phyloP scores from a whole-genome alignment of 2,329 filamentous ascomycete species.

The Plenodomus biglobosus region DNA sequence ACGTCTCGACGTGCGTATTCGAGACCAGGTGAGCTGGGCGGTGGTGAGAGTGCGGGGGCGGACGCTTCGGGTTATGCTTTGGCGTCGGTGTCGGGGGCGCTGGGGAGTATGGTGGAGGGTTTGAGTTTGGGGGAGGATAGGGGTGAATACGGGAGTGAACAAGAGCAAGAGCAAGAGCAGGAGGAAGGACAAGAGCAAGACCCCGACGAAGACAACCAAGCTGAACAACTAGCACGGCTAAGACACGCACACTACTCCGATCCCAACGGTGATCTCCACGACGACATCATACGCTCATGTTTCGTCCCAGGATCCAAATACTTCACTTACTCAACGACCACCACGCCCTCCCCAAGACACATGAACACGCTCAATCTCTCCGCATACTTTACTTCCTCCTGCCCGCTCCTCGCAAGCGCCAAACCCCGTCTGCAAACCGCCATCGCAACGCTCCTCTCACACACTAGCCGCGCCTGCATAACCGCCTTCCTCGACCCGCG shows the following conservation, averaged over 20 bases:
- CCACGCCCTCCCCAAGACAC: not conserved
- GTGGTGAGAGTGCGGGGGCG: too few species aligned
- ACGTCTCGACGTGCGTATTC: too few species aligned
- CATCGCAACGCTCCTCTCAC: constrained; percentile 17
- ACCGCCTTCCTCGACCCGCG: constrained; percentile 13
- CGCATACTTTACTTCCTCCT: constrained; percentile 1
- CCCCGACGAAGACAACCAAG: constrained; percentile 3
- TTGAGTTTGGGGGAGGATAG: too few species aligned
- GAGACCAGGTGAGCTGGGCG: too few species aligned
- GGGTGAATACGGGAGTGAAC: too few species aligned
- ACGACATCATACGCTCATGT: constrained; percentile 4
- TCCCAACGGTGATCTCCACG: constrained; percentile 8
- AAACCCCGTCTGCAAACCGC: constrained; percentile 18
- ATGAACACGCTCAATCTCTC: constrained; percentile 14
- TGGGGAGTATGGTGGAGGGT: too few species aligned
- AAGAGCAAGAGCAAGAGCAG: too few species aligned
- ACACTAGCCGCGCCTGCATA: constrained; percentile 13
- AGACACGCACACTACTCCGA: constrained; percentile 7
- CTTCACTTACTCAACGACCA: not conserved
- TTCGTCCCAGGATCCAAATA: not conserved
- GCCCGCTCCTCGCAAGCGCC: not conserved
- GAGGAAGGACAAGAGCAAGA: constrained; percentile 2
- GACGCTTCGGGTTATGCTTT: too few species aligned
- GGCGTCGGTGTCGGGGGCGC: too few species aligned
- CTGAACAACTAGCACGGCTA: constrained; percentile 1